phyloP scores from a whole-genome alignment of 2,329 filamentous ascomycete genomes.

The Leptographium galeiforme region DNA sequence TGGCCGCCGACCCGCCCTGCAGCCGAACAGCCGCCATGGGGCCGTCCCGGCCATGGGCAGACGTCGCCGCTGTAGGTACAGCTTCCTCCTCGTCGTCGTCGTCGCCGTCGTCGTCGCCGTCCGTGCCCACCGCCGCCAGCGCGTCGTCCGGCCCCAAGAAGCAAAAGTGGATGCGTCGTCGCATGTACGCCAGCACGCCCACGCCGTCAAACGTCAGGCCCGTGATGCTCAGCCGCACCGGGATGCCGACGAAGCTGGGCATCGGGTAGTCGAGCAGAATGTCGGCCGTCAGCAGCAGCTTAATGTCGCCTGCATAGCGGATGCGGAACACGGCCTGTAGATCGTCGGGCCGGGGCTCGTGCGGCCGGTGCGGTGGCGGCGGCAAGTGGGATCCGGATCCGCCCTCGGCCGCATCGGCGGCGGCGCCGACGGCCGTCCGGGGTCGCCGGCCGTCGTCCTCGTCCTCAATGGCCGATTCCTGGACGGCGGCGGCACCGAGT shows the following conservation, averaged over 20 bases:
- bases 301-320: slow-evolving; percentile 75
- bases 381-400: slow-evolving; percentile 2
- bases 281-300: slow-evolving; percentile 81
- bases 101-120: slow-evolving; percentile 20
- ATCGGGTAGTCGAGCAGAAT: slow-evolving; percentile 96
- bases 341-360: slow-evolving; percentile 67
- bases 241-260: slow-evolving; percentile 94
- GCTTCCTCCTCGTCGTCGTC: slow-evolving; percentile 8
- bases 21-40: neutral
- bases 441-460: slow-evolving; percentile 14
- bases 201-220: slow-evolving; percentile 92
- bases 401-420: neutral
- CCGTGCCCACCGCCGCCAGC: slow-evolving; percentile 50
- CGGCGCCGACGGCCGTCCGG: neutral
- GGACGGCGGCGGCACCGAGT: neutral
- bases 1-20: neutral
- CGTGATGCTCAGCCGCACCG: slow-evolving; percentile 87
- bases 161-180: slow-evolving; percentile 81
- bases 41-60: too few relatives aligned
- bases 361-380: slow-evolving; percentile 9
- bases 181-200: slow-evolving; percentile 81
- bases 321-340: slow-evolving; percentile 88
- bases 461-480: slow-evolving; percentile 24
- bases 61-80: too few relatives aligned
- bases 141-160: slow-evolving; percentile 90